phyloP scores from a whole-genome alignment of 768 basidiomycete species.

The Suillus plorans region DNA sequence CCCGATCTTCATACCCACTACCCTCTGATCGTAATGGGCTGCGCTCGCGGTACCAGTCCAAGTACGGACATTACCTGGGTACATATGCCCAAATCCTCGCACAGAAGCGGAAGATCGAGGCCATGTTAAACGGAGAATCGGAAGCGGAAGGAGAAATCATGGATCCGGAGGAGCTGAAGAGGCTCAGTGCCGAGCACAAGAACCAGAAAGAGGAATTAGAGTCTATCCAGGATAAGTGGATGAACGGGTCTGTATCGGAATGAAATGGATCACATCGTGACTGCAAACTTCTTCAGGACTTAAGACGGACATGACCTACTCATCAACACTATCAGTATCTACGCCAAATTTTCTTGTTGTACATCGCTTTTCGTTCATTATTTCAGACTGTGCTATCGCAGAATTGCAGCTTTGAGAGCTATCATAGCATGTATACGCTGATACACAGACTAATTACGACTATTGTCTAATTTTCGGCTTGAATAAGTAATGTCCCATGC shows the following conservation, averaged over 20 bases:
- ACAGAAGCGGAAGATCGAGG: constrained; percentile 53
- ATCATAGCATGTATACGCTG: constrained; percentile 8
- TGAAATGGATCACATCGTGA: constrained; percentile 9
- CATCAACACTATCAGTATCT: neutral
- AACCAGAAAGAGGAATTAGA: constrained; percentile 54
- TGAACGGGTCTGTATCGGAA: constrained; percentile 20
- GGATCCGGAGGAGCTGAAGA: constrained; percentile 51
- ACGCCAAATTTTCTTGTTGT: constrained; percentile 2
- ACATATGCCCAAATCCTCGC: constrained; percentile 46
- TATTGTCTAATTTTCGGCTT: constrained; percentile 27
- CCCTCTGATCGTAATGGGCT: constrained; percentile 52
- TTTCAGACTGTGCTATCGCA: neutral
- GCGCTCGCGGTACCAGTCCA: constrained; percentile 50
- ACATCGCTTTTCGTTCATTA: neutral
- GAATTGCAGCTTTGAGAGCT: neutral
- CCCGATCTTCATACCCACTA: constrained; percentile 34
- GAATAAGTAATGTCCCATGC: constrained; percentile 57
- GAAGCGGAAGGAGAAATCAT: constrained; percentile 55
- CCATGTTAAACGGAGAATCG: constrained; percentile 52
- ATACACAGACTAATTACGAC: constrained; percentile 5
- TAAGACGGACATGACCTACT: constrained; percentile 1
- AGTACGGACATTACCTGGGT: constrained; percentile 52
- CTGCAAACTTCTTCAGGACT: neutral
- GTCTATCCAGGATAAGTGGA: constrained; percentile 43
- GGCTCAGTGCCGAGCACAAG: constrained; percentile 44